Base-by-base conservation (phyloP, 2,329 filamentous ascomycete species). In the Alternaria atra region DNA sequence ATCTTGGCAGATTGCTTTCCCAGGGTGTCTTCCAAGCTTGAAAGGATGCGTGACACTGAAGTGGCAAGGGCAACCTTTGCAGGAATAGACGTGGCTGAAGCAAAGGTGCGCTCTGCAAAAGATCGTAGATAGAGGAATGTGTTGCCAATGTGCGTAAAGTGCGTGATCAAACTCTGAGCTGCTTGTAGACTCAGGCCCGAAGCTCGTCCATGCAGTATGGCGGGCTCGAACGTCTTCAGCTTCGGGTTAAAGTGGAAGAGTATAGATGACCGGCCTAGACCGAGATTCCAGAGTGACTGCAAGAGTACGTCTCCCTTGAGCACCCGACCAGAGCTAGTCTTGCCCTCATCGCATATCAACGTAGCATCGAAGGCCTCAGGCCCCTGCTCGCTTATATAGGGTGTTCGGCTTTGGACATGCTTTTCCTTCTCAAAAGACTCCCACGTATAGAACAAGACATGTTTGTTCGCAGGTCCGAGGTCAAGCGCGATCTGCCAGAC, bases 331-430 rank as follows among this genome's bases (percentile, higher is more conserved):
- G 83, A 46, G 66, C 73, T 32, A 81, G 68, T 39, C 67, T 67
- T 34, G 83, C 70, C 55, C 76, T 81, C 62, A 83, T 85, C 27
- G 75, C 75, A 17, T 73, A 67, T 65, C 17, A 63, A 73, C 70
- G 88, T 82, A 6, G 89, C 86, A 79, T 94, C 90, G 61, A 92
- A 91, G 2, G 86, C 83, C 9, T 77, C 76, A 1, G 89, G 82
- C 0, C 90, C 90, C 29, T 89, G 87, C 77, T 95, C 92, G 3
- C 88, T 89, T 12, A 93, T 79, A 63, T 91, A 89, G 2, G 84
- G 76, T 1, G 86, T 84, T 40, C 62, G 68, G 2, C 75, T 66
- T 9, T 80, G 77, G 5, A 80, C 73, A 5, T 80, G 72, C n/a
- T 81, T 73, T 1, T 78, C 68, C 10, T 78, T 73, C 2, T 84